These are phyloP conservation scores for Hansenula sp. DNA, from an alignment of 1,139 yeast genomes.

Conservation along the genomic window DNA sequence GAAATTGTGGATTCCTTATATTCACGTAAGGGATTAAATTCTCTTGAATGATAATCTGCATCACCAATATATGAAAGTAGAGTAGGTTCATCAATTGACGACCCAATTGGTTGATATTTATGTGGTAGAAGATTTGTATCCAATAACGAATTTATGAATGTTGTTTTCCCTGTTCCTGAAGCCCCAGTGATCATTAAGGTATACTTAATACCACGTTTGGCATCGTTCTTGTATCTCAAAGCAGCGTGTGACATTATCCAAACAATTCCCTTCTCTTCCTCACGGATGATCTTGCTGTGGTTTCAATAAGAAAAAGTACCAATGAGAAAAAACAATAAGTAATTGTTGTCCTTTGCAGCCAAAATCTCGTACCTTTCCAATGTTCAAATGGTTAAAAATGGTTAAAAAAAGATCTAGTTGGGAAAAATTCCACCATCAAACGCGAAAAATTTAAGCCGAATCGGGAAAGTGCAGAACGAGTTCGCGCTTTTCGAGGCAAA, in stretches of 20 bases:
- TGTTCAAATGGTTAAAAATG: too few species aligned
- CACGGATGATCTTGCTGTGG: too few species aligned
- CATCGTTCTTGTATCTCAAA: conserved; percentile 63
- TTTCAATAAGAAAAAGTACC: too few species aligned
- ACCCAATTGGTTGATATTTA: conserved; percentile 39
- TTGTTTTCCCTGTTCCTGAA: conserved; percentile 78
- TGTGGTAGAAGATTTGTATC: conserved; percentile 60
- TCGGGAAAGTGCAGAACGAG: background rate
- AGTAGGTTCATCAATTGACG: conserved; percentile 21
- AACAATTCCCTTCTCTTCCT: background rate
- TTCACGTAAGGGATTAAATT: conserved; percentile 33
- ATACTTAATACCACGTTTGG: conserved; percentile 81
- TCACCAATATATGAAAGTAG: conserved; percentile 32
- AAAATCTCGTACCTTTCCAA: too few species aligned
- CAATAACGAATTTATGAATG: conserved; percentile 73
- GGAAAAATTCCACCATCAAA: background rate
- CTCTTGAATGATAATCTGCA: conserved; percentile 35
- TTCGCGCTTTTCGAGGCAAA: too few species aligned
- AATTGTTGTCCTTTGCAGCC: too few species aligned
- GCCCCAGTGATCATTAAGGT: conserved; percentile 76
- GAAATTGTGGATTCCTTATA: conserved; percentile 55
- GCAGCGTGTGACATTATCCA: conserved; percentile 30
- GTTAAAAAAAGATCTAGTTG: too few species aligned
- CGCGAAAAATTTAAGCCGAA: conserved; percentile 1
- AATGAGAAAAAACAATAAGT: too few species aligned